Evolutionary conservation across 164 flowering plant genomes (phyloP), one percentile per base, ranked within the genome.

Genomic region (Dillenia suffruticosa): DNA sequence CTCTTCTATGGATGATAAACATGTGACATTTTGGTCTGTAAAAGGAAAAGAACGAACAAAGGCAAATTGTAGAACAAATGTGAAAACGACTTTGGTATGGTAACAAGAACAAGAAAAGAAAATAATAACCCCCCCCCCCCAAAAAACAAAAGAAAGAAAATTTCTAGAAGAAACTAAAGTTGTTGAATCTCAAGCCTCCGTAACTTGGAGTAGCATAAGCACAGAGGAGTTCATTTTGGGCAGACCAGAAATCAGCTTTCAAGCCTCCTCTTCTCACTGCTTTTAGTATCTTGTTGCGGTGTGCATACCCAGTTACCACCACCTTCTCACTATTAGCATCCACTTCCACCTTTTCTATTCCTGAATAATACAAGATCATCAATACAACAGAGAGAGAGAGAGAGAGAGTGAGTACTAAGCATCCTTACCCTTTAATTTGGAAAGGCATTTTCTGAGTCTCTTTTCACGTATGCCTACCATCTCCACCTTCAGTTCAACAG

Each of bases 321-420:
- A 85, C 90, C 72, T 82, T 85, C 63, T 85, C 80, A 46, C 81
- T 76, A 52, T 74, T 75, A 0, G 59, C 83, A 46, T 82, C 85
- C 63, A 85, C 84, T 76, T 85, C 85, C 51, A 85, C 84, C 69
- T 79, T 85, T 75, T 82, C 84, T 64, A 85, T 82, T 15, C 90
- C 87, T 84, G 77, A 17, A 52, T 44, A 64, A 64, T 44, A 22
- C 15, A 54, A 22, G 63, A 15, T 17, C 8, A 19, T 0, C 11
- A 32, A 8, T 26, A 14, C 9, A 49, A 49, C 10, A 16, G 40
- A n/a, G 9, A 13, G 19, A 45, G 26, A 51, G 45, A 40, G 8
- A n/a, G 24, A 8, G n/a, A 13, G 9, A 12, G 22, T 22, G n/a
- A 49, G 46, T 24, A 26, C 5, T 12, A 49, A 43, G 26, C 10